Percentiles rank a stretch among this genome's conserved stretches.
Evolutionary conservation across 176 grass and related monocot species (phyloP).

Genomic region (Eragrostis curvula): DNA sequence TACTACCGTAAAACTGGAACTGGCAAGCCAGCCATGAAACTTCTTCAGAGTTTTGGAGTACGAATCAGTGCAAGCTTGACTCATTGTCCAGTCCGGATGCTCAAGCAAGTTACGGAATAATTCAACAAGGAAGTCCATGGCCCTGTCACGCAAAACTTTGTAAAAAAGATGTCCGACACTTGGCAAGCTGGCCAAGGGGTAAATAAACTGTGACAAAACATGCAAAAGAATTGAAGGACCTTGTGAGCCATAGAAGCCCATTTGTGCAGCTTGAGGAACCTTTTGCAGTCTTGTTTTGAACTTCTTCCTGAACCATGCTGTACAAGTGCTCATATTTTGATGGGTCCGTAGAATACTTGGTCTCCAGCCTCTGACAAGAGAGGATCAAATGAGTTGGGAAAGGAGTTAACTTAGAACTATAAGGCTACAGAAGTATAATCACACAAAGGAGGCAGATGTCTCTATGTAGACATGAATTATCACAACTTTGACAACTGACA

Average conservation of each 20-base stretch:
- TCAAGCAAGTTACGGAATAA: conserved; percentile 88
- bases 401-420: conserved; percentile 3
- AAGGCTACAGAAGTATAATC: conserved; percentile 8
- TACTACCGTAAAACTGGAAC: conserved; percentile 89
- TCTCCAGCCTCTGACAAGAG: conserved; percentile 79
- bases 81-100: conserved; percentile 87
- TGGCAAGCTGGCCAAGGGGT: conserved; percentile 10
- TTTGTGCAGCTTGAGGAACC: conserved; percentile 93
- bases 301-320: conserved; percentile 88
- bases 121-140: conserved; percentile 96
- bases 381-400: not conserved
- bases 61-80: conserved; percentile 87
- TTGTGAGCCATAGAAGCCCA: conserved; percentile 98
- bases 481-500: not conserved
- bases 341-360: conserved; percentile 73
- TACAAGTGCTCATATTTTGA: conserved; percentile 84
- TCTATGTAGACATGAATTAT: conserved; percentile 14
- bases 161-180: conserved; percentile 16
- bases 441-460: not conserved
- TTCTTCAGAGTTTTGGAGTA: conserved; percentile 97
- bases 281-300: conserved; percentile 87
- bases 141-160: conserved; percentile 49
- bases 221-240: conserved; percentile 47
- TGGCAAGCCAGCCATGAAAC: conserved; percentile 96
- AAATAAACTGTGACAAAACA: conserved; percentile 1